Evolutionary conservation across 805 yeast genomes (phyloP).

Genomic region (Clavispora phyllophila): DNA sequence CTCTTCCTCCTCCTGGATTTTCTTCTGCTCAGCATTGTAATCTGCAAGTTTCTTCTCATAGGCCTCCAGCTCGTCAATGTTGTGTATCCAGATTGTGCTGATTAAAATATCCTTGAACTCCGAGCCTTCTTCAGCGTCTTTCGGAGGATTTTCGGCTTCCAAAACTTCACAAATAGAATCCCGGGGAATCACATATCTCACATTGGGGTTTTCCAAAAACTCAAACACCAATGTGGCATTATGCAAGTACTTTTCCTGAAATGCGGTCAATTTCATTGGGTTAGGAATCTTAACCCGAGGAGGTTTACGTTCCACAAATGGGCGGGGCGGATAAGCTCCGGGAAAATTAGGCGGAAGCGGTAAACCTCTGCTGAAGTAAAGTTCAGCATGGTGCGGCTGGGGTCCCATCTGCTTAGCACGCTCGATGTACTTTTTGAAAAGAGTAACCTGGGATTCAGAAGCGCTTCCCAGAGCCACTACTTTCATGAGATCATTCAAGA

Average conservation of each 20-base stretch:
- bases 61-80: constrained; percentile 42
- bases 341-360: constrained; percentile 17
- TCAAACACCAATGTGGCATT: constrained; percentile 80
- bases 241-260: constrained; percentile 64
- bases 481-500: constrained; percentile 70
- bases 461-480: constrained; percentile 84
- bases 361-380: constrained; percentile 16
- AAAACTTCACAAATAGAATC: constrained; percentile 66
- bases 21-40: constrained; percentile 24
- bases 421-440: constrained; percentile 76
- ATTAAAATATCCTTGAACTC: constrained; percentile 35
- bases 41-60: constrained; percentile 34
- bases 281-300: constrained; percentile 17
- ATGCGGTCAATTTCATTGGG: constrained; percentile 65
- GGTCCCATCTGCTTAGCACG: constrained; percentile 75
- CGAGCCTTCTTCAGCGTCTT: constrained; percentile 18
- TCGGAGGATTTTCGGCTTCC: constrained; percentile 18
- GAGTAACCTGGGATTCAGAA: constrained; percentile 60
- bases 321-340: constrained; percentile 9
- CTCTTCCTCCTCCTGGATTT: constrained; percentile 23
- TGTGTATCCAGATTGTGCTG: constrained; percentile 49
- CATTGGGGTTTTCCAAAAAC: constrained; percentile 71
- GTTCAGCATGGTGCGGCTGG: constrained; percentile 36
- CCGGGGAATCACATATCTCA: constrained; percentile 71
- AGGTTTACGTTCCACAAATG: constrained; percentile 13